These are phyloP conservation scores for Cucumis sativus DNA, from an alignment of 306 rosid genomes.

Conservation along the genomic window Cucumber_9930_V3 NC_026655.2:561501-562000, in stretches of 20 bases:
- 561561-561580: too few species aligned
- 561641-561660: neutral
- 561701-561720: neutral
- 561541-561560: too few species aligned
- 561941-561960: slow-evolving; percentile 50
- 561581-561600: neutral
- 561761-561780: neutral
- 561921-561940: slow-evolving; percentile 41
- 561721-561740: neutral
- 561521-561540: too few species aligned
- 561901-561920: slow-evolving; percentile 36
- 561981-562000: slow-evolving; percentile 12
- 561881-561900: slow-evolving; percentile 38
- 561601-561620: neutral
- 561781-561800: neutral
- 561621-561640: too few species aligned
- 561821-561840: slow-evolving; percentile 29
- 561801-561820: slow-evolving; percentile 20
- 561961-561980: slow-evolving; percentile 37
- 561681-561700: neutral
- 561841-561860: slow-evolving; percentile 30
- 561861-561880: slow-evolving; percentile 31
- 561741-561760: neutral
- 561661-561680: neutral
- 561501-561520: too few species aligned